Base-by-base conservation (phyloP, 2,329 filamentous ascomycete genomes). In the Fusarium mexicanum region DNA sequence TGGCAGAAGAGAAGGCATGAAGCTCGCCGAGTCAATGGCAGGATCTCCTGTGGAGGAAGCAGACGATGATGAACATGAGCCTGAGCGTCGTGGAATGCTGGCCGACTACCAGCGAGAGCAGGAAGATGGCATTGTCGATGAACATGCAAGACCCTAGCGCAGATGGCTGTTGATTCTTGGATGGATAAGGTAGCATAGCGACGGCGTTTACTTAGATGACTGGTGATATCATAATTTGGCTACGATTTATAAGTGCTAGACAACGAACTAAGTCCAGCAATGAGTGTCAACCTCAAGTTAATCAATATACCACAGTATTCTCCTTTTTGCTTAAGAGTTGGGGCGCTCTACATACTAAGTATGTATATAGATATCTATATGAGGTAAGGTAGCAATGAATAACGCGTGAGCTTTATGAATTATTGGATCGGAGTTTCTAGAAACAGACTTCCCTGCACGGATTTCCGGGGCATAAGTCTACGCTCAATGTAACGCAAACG, bases 1-100 rank as follows among this genome's bases (percentile, higher is more conserved):
- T 43, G 93, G 93, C 17, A 93, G 91, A 83, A 83, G 84, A 51
- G 92, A 94, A 78, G 93, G 92, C 4, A 86, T 88, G 74, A 89
- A 86, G 75, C 84, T 95, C 64, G 91, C 92, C 0, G 86, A 88
- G 66, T 80, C 87, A 13, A 89, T 92, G 57, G 88, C 90, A 66
- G 88, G 87, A 0, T 86, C 87, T 60, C 87, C 85, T 73, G 70
- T 61, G 29, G 70, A 76, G 48, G 69, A 69, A 64, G 73, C 69
- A 54, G 74, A 71, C 17, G 76, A 71, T 16, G 72, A 69, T 29
- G 53, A 75, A 8, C 35, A 65, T 16, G 77, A 75, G 51, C 54
- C 71, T 20, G 80, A 81, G 66, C 61, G 72, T 33, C 76, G 69
- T 35, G 79, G 76, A 46, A 80, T 81, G 76, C 61, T 82, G 46